Evolutionary conservation across 495 filamentous ascomycete species (phyloP), one percentile per base, ranked within the genome.

Genomic region (Hyaloscypha finlandica): DNA sequence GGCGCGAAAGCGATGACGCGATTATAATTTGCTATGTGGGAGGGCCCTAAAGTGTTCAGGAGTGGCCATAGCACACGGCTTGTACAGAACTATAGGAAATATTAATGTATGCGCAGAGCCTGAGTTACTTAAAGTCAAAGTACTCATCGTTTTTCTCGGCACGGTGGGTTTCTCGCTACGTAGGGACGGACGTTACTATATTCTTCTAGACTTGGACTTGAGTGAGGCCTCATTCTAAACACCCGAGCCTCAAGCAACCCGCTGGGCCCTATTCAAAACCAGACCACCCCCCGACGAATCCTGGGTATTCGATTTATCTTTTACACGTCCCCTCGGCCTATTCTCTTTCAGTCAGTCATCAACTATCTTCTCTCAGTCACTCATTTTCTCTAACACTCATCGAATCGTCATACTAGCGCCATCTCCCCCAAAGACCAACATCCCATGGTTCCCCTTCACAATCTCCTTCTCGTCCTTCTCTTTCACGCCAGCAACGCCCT

Each of bases 391-490:
- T 25, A 19, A n/a, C 37, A 25, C 42, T 61, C n/a, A 68, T n/a
- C 59, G 29, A 8, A 71, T 57, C 53, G 61, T 32, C 61, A 71
- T 39, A 11, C 25, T 35, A 0, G 67, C 71, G 8, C 59, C 75
- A 12, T 74, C 77, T 30, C 75, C 78, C 25, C 71, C 70, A 68
- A 85, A 84, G 9, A 83, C 80, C 35, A 85, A 66, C 78, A 80
- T 80, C 45, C 76, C 82, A 68, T 84, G 80, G 68, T 79, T 78
- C 25, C 83, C 83, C 12, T 75, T 73, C 3, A 84, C 78, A 48
- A 81, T 69, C 59, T 72, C 65, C 45, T 66, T 51, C 37, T 62
- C 57, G 1, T 51, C 63, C 12, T 20, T n/a, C n/a, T 37, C 32
- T 30, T 48, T 35, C 20, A 52, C 19, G 3, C 55, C 56, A 8